A percentile compares a stretch with the other conserved stretches of the same genome.
Conservation (phyloP, 257 asterid genomes). For the Capsicum chinense region DNA sequence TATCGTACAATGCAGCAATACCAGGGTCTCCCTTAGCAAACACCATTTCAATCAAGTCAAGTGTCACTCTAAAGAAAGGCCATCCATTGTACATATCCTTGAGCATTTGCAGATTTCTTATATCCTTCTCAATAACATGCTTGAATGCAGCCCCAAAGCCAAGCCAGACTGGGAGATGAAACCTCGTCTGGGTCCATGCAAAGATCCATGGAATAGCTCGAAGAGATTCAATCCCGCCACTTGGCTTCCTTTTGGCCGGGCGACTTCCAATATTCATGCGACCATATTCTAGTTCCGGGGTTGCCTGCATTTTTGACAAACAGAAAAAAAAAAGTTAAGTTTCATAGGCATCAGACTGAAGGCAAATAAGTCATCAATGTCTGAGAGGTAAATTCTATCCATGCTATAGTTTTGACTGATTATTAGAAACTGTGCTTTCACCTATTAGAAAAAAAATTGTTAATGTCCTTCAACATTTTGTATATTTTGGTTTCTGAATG, state of each 20-base stretch:
- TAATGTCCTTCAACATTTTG: not conserved
- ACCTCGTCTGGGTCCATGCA: slow-evolving; percentile 98
- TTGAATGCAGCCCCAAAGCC: slow-evolving; percentile 85
- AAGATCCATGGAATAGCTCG: slow-evolving; percentile 98
- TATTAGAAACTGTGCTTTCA: not conserved
- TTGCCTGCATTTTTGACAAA: slow-evolving; percentile 54
- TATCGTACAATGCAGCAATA: slow-evolving; percentile 85
- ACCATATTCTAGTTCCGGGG: slow-evolving; percentile 95
- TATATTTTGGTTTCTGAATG: not conserved
- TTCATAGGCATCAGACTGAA: not conserved
- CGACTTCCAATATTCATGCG: slow-evolving; percentile 97
- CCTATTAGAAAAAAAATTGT: not conserved
- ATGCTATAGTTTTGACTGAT: not conserved
- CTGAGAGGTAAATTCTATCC: not conserved
- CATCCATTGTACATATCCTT: slow-evolving; percentile 88
- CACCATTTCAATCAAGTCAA: slow-evolving; percentile 94
- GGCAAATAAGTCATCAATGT: not conserved
- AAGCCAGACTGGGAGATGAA: slow-evolving; percentile 97
- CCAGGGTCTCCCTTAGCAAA: slow-evolving; percentile 90
- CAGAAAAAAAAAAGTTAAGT: slow-evolving; percentile 20
- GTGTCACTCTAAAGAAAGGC: slow-evolving; percentile 96
- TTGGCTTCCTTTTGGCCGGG: slow-evolving; percentile 87
- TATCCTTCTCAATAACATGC: slow-evolving; percentile 60
- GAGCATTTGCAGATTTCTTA: slow-evolving; percentile 70
- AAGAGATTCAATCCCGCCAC: slow-evolving; percentile 94